phyloP scores from a whole-genome alignment of 2,329 filamentous ascomycete genomes.

The Fusarium buharicum region DNA sequence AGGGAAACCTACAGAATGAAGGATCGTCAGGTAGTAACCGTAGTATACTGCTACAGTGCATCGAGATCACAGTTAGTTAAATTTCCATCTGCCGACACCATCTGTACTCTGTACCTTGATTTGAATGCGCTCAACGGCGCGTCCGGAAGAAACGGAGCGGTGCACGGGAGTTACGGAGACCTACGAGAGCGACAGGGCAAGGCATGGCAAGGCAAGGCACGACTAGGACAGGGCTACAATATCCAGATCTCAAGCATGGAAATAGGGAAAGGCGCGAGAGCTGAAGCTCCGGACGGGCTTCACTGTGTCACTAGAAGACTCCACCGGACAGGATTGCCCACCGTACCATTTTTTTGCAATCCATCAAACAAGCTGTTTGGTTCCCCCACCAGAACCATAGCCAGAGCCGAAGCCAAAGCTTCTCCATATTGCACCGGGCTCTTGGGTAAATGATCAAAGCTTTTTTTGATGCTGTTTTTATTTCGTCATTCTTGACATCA shows the following conservation, averaged over 20 bases:
- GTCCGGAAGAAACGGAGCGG: conserved; percentile 32
- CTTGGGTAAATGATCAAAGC: background rate
- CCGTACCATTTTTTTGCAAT: conserved; percentile 16
- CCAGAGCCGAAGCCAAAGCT: background rate
- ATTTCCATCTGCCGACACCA: conserved; percentile 4
- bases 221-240: conserved; percentile 11
- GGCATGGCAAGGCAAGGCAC: too few species aligned
- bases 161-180: conserved; percentile 17
- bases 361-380: conserved; percentile 10
- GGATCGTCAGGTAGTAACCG: background rate
- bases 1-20: background rate
- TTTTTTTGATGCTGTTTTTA: background rate
- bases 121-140: conserved; percentile 10
- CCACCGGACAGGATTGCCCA: conserved; percentile 12
- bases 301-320: conserved; percentile 15
- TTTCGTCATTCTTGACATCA: background rate
- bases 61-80: conserved; percentile 11
- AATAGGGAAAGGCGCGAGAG: conserved; percentile 9
- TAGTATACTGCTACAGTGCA: background rate
- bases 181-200: background rate
- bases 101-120: background rate
- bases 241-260: conserved; percentile 9
- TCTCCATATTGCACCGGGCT: background rate
- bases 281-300: conserved; percentile 15
- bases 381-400: conserved; percentile 9